phyloP scores from a whole-genome alignment of 129 eudicot genomes.

The Daucus carota region DNA sequence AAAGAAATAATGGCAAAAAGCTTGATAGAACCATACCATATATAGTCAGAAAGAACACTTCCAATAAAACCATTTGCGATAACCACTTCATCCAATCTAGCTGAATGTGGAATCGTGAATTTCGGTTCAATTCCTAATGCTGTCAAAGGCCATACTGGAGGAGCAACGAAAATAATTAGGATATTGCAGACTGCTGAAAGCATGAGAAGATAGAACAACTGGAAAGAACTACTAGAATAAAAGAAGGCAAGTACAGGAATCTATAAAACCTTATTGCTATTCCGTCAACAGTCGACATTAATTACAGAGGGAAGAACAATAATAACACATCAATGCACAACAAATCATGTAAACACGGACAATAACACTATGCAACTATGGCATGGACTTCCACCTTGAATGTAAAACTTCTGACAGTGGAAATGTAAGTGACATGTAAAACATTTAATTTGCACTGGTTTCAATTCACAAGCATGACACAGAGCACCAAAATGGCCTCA shows the following conservation, averaged over 20 bases:
- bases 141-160: conserved; percentile 94
- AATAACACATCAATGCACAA: neutral
- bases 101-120: conserved; percentile 87
- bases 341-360: no score
- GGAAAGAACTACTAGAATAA: neutral
- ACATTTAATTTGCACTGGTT: neutral
- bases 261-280: neutral
- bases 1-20: neutral
- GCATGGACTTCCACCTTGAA: no score
- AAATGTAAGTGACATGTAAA: neutral
- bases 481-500: neutral
- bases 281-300: neutral
- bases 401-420: neutral
- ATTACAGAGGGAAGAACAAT: neutral
- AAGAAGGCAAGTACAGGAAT: neutral
- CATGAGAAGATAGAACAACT: neutral
- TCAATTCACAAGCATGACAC: neutral
- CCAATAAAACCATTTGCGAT: conserved; percentile 95
- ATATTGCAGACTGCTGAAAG: neutral
- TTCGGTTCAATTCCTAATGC: conserved; percentile 95
- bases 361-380: no score
- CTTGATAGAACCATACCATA: conserved; percentile 48
- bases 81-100: conserved; percentile 84
- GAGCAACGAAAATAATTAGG: neutral
- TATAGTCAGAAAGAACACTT: conserved; percentile 94